Percentiles rank a stretch among this genome's conserved stretches.
Evolutionary conservation across 163 green algal genomes (phyloP).

Genomic region (Scenedesmus sp.): DNA sequence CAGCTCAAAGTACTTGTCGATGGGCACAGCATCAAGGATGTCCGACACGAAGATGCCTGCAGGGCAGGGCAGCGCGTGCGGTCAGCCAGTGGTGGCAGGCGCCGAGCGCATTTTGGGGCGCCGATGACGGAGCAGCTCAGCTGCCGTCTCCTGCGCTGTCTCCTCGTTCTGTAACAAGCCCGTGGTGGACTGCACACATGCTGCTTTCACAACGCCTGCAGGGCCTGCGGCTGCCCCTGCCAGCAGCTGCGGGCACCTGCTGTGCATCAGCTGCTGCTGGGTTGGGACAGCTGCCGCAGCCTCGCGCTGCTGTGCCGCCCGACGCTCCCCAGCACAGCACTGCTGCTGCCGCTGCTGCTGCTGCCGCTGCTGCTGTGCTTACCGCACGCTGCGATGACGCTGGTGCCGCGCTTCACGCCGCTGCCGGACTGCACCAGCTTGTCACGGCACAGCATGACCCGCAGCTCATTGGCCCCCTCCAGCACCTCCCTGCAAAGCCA

Average conservation of each 20-base stretch:
- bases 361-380: background rate
- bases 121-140: background rate
- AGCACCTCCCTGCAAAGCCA: conserved; percentile 80
- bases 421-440: conserved; percentile 64
- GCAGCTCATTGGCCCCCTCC: conserved; percentile 85
- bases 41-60: conserved; percentile 93
- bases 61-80: background rate
- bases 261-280: background rate
- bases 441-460: conserved; percentile 90
- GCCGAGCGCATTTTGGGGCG: background rate
- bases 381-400: conserved; percentile 87
- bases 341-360: background rate
- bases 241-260: background rate
- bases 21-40: conserved; percentile 92
- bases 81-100: background rate
- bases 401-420: conserved; percentile 66
- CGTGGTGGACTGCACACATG: too few relatives aligned
- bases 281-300: background rate
- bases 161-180: background rate
- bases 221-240: background rate
- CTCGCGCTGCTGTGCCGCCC: background rate
- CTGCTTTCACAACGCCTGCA: too few relatives aligned
- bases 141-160: background rate
- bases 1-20: conserved; percentile 98
- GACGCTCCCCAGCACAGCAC: background rate